Base-by-base conservation (phyloP, 805 yeast species). In the Zygotorulaspora sp. region DNA sequence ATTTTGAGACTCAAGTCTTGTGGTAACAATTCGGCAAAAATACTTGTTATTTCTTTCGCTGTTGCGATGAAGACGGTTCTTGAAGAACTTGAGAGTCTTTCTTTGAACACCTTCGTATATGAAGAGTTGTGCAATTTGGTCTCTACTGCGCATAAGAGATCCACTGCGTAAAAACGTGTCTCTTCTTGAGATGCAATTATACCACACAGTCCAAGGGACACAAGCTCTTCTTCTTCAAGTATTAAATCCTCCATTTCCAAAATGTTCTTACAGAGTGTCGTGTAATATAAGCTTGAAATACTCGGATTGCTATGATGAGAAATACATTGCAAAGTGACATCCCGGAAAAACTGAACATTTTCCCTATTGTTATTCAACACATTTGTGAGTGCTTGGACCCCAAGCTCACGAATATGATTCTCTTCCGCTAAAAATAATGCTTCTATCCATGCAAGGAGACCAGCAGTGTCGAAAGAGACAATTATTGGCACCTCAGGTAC, bases 41-140 rank as follows among this genome's bases (percentile, higher is more conserved):
- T 78, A 6, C 80, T 73, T 0, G 96, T 82, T 15, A 89, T 66
- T 38, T 83, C 86, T 48, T 83, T 81, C 38, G 90, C 73, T 0
- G 95, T 94, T 28, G 90, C 78, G 55, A 88, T 88, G 66, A 83
- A 89, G 4, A 92, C 87, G 5, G 87, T 84, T 49, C 83, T 77
- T 5, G 95, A 82, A 22, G 77, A 71, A 45, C 87, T 83, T 35
- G 81, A 75, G 10, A 87, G 74, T 24, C 85, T 72, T 53, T 85
- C 90, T 23, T 77, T 73, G 54, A 77, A 85, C 15, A 72, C 72
- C 6, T 71, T 72, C 2, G 80, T 65, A 11, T 72, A 69, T 0
- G 77, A 67, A 1, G 78, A 69, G 22, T 75, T 73, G 47, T 72
- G 80, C 18, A 75, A 59, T 24, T 74, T 70, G 25, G 67, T 61